Evolutionary conservation across 352 stramenopile genomes (phyloP), one percentile per base, ranked within the genome.

Genomic region (Salisapilia sapeloensis): DNA sequence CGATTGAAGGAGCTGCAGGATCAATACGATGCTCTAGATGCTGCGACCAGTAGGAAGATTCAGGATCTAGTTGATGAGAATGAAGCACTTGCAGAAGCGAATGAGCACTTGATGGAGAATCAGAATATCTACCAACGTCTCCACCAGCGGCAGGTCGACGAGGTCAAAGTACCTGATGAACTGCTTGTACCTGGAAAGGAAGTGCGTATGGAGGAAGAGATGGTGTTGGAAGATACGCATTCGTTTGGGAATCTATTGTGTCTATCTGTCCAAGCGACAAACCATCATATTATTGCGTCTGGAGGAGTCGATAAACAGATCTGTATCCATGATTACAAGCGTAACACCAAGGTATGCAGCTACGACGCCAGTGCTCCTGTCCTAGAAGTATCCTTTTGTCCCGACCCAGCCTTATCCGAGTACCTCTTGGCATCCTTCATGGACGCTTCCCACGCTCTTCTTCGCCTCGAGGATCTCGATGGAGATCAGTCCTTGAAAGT

Each of bases 221-320:
- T 46, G 14, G 35, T 39, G 0, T 13, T 87, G 25, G 53, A 77
- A 6, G 40, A 71, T 8, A 53, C 65, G 16, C 67, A 82, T 35
- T 31, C 54, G n/a, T 63, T 74, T 23, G 63, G 65, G 6, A 89
- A 85, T 34, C 26, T 84, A 20, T 44, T 89, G 24, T 67, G 63
- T 35, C 63, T 83, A 25, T 62, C 60, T 37, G 38, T 38, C 10
- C 64, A 76, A 14, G 36, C 46, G 6, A 42, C 36, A 14, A 57
- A 48, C 0, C 40, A 46, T 3, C 40, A 55, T 18, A 36, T 86
- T 20, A 54, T 75, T 15, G 43, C 78, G 23, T 70, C 64, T 1
- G 74, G 74, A 4, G 70, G 69, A 29, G 74, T 72, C 13, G 74
- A 90, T 55, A 86, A 84, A 44, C 48, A 49, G 40, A 50, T 85